These are phyloP conservation scores for Pseudozyma sp. DNA, from an alignment of 1,284 basidiomycete species.

Conservation along the genomic window DNA sequence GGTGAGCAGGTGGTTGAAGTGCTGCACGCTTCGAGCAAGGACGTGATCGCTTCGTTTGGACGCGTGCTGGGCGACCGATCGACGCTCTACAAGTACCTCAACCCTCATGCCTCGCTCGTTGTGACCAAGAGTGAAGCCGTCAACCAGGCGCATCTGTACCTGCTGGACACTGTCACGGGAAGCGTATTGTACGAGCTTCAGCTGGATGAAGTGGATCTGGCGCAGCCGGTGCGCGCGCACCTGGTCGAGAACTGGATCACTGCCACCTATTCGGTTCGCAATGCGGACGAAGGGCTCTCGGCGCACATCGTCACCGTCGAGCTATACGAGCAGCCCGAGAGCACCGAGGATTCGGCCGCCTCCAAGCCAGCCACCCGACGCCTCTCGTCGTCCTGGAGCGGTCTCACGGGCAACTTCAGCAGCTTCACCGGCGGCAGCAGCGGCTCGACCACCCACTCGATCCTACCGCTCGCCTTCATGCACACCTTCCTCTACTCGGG, in stretches of 20 bases:
- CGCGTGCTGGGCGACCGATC: constrained; percentile 86
- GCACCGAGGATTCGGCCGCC: constrained; percentile 71
- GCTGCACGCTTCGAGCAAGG: constrained; percentile 20
- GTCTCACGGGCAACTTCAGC: constrained; percentile 38
- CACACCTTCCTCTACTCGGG: constrained; percentile 80
- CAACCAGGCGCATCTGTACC: constrained; percentile 74
- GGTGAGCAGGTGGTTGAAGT: constrained; percentile 50
- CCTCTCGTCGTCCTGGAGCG: constrained; percentile 28
- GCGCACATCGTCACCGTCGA: constrained; percentile 76
- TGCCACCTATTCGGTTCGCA: constrained; percentile 76
- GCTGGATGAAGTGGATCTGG: constrained; percentile 62
- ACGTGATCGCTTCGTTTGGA: constrained; percentile 70
- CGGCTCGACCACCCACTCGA: not conserved
- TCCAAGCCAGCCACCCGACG: constrained; percentile 6
- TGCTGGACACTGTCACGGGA: constrained; percentile 84
- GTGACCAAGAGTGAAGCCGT: constrained; percentile 66
- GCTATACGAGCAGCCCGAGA: constrained; percentile 78
- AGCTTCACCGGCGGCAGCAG: constrained; percentile 45
- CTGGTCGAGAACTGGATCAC: constrained; percentile 94
- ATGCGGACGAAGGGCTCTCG: constrained; percentile 71
- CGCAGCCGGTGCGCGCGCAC: constrained; percentile 74
- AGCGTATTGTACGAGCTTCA: constrained; percentile 73
- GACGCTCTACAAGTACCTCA: constrained; percentile 94
- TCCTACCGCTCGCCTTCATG: constrained; percentile 71
- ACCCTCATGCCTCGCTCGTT: constrained; percentile 80